Evolutionary conservation across 441 rosid genomes (phyloP), one percentile per base, ranked within the genome.

Genomic region (Breynia disticha): DNA sequence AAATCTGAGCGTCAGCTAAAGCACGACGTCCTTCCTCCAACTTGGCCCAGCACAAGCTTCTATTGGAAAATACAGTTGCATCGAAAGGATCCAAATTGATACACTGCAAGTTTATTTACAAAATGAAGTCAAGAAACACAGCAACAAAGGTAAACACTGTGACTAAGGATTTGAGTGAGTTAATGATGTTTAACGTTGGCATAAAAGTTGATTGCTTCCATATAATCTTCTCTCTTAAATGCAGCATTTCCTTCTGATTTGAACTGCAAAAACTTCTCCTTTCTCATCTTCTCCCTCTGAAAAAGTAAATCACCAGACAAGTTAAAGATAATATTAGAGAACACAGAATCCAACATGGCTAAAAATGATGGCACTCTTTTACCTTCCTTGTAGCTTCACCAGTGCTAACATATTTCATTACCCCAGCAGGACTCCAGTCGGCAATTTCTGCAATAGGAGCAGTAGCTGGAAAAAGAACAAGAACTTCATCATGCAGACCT

Each of bases 401-500:
- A 11, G 66, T 54, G 16, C 9, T 15, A 38, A 62, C 28, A 14
- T 49, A 15, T 17, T 39, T 21, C 60, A 32, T 57, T 53, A 57
- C 20, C 20, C 57, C 72, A 9, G 28, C n/a, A 11, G 20, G 0
- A 28, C 43, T 48, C 56, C 37, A 57, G 10, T 48, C 59, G 11
- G 52, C 15, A 60, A 60, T 21, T 16, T 19, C 9, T 22, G 46
- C 39, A 53, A 56, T 21, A 16, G 46, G 35, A 67, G 39, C 21
- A 41, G 62, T 53, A 2, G 39, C 15, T 19, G 59, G 59, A 16
- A 62, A 61, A 20, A 58, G 55, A 61, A 41, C 19, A 54, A 7
- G 32, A 13, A 45, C 51, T 35, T n/a, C 52, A 47, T 45, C 16
- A 56, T 9, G 22, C 19, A 45, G 11, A 11, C 47, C 53, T 1